These are phyloP conservation scores for Penicillium coprophilum DNA, from an alignment of 495 filamentous ascomycete genomes.

Conservation along the genomic window DNA sequence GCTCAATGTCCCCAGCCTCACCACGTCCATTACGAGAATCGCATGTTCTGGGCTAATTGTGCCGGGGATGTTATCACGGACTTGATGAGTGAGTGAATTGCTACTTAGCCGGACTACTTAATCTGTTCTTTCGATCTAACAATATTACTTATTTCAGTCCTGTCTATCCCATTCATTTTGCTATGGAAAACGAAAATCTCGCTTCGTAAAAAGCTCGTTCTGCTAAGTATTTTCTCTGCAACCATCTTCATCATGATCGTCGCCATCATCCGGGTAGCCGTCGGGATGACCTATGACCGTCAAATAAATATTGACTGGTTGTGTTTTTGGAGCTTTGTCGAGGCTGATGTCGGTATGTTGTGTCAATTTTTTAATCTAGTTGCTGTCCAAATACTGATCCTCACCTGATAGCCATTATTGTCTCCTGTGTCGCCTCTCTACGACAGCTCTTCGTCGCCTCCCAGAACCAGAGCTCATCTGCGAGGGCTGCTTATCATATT, in stretches of 20 bases:
- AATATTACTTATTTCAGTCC: not conserved
- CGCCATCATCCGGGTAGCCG: slow-evolving; percentile 25
- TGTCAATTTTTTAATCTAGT: not conserved
- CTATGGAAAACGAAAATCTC: slow-evolving; percentile 27
- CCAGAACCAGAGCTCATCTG: slow-evolving; percentile 4
- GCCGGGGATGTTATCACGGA: slow-evolving; percentile 23
- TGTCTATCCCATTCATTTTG: slow-evolving; percentile 16
- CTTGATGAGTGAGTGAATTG: slow-evolving; percentile 19
- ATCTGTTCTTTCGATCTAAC: not conserved
- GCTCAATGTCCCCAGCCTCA: slow-evolving; percentile 17
- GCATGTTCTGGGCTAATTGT: slow-evolving; percentile 20
- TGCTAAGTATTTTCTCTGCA: slow-evolving; percentile 27
- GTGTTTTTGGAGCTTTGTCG: slow-evolving; percentile 31
- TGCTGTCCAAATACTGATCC: not conserved
- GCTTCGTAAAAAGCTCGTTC: slow-evolving; percentile 20
- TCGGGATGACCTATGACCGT: slow-evolving; percentile 15
- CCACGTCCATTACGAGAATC: slow-evolving; percentile 20
- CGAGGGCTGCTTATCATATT: not conserved
- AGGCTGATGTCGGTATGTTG: slow-evolving; percentile 22
- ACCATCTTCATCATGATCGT: slow-evolving; percentile 26
- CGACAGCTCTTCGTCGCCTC: slow-evolving; percentile 15
- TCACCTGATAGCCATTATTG: slow-evolving; percentile 10
- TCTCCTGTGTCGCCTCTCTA: slow-evolving; percentile 16
- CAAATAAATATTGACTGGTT: slow-evolving; percentile 27
- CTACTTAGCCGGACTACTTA: not conserved